These are phyloP conservation scores for Thielaviopsis populi DNA, from an alignment of 2,329 filamentous ascomycete species.

Conservation along the genomic window DNA sequence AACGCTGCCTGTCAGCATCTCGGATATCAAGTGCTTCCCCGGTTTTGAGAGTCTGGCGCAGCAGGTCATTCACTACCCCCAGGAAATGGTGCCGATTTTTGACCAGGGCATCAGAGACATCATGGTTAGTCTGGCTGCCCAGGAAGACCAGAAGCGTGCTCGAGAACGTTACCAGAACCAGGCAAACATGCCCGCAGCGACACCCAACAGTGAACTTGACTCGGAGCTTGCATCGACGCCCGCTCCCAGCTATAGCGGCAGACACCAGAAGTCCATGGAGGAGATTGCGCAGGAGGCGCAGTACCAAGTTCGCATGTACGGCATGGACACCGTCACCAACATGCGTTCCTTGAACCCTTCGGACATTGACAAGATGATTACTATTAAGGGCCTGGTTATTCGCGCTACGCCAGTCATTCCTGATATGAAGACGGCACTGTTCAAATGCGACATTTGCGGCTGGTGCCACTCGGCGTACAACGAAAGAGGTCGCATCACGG, in stretches of 20 bases:
- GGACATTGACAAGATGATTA: slow-evolving; percentile 93
- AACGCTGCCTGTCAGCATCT: slow-evolving; percentile 74
- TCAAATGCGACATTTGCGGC: slow-evolving; percentile 85
- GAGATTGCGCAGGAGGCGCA: slow-evolving; percentile 64
- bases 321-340: slow-evolving; percentile 74
- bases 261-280: slow-evolving; percentile 47
- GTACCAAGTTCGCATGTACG: slow-evolving; percentile 81
- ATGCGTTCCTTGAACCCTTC: slow-evolving; percentile 87
- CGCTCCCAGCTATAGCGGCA: slow-evolving; percentile 25
- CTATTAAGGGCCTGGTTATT: slow-evolving; percentile 91
- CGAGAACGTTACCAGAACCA: slow-evolving; percentile 29
- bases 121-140: slow-evolving; percentile 77
- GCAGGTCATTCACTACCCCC: slow-evolving; percentile 83
- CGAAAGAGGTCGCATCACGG: slow-evolving; percentile 88
- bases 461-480: slow-evolving; percentile 83
- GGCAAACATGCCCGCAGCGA: slow-evolving; percentile 34
- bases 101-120: slow-evolving; percentile 87
- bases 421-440: slow-evolving; percentile 98
- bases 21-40: slow-evolving; percentile 83
- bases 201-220: slow-evolving; percentile 34
- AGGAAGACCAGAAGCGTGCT: slow-evolving; percentile 48
- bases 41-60: slow-evolving; percentile 89
- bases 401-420: slow-evolving; percentile 91
- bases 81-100: slow-evolving; percentile 93
- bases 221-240: slow-evolving; percentile 22